phyloP scores from a whole-genome alignment of 768 basidiomycete genomes.

The Rhodotorula diobovata region DNA sequence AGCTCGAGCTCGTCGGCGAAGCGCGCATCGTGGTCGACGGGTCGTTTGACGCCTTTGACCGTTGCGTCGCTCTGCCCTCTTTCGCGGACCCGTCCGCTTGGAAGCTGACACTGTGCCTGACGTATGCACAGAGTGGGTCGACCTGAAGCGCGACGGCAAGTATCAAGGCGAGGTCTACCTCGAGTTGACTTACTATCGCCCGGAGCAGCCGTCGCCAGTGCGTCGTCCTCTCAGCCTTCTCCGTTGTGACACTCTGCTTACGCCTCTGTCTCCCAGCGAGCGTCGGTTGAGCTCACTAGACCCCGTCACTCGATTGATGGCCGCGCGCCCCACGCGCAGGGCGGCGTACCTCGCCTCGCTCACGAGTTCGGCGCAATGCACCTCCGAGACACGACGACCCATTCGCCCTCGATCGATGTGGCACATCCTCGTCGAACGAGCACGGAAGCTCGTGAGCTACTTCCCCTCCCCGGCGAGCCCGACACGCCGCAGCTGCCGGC shows the following conservation, averaged over 20 bases:
- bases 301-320: too few species aligned
- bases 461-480: constrained; percentile 27
- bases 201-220: neutral
- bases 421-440: neutral
- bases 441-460: neutral
- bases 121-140: constrained; percentile 12
- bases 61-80: neutral
- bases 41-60: constrained; percentile 25
- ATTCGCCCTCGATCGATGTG: too few species aligned
- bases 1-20: constrained; percentile 17
- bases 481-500: constrained; percentile 11
- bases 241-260: neutral
- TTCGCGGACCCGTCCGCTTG: too few species aligned
- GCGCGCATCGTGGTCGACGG: constrained; percentile 5
- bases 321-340: too few species aligned
- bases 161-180: constrained; percentile 26
- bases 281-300: neutral
- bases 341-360: too few species aligned
- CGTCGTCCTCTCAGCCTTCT: neutral
- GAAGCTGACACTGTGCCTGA: too few species aligned
- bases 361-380: neutral
- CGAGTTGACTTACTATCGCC: constrained; percentile 30
- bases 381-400: neutral
- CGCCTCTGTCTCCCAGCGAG: neutral
- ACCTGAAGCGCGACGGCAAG: constrained; percentile 10